These are phyloP conservation scores for Skeletonema costatum DNA, from an alignment of 108 stramenopile genomes.

Conservation along the genomic window DNA sequence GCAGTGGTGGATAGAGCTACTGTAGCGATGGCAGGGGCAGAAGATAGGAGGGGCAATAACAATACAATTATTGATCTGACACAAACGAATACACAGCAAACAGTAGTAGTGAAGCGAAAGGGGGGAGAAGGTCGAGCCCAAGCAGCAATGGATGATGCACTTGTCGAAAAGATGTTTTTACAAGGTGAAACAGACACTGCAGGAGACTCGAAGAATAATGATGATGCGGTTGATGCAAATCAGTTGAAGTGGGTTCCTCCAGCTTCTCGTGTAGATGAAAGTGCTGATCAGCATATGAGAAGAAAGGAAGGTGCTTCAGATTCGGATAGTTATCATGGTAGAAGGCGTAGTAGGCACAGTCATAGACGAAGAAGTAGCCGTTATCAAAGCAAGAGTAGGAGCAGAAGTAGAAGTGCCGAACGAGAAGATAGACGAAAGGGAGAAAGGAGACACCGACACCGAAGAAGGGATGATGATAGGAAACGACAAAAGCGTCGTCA, in stretches of 20 bases:
- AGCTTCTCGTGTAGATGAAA: background rate
- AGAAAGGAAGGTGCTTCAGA: background rate
- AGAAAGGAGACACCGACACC: background rate
- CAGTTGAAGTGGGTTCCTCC: background rate
- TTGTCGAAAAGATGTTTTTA: background rate
- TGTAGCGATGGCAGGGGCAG: background rate
- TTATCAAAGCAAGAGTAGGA: background rate
- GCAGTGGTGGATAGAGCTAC: background rate
- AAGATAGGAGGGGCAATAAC: background rate
- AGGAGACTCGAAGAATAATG: background rate
- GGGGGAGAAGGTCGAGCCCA: constrained; percentile 30
- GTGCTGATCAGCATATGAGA: background rate
- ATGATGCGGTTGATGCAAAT: background rate
- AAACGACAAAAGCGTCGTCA: background rate
- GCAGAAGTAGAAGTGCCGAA: background rate
- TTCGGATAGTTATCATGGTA: background rate
- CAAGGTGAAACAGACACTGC: background rate
- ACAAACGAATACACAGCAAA: background rate
- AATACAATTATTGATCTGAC: background rate
- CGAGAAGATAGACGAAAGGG: background rate
- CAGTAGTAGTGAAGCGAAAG: background rate
- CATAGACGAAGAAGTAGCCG: background rate
- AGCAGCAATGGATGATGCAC: constrained; percentile 46
- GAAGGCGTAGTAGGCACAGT: background rate
- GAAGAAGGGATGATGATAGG: background rate